Evolutionary conservation across 2,329 filamentous ascomycete genomes (phyloP), one percentile per base, ranked within the genome.

Genomic region (Beauveria medogensis): DNA sequence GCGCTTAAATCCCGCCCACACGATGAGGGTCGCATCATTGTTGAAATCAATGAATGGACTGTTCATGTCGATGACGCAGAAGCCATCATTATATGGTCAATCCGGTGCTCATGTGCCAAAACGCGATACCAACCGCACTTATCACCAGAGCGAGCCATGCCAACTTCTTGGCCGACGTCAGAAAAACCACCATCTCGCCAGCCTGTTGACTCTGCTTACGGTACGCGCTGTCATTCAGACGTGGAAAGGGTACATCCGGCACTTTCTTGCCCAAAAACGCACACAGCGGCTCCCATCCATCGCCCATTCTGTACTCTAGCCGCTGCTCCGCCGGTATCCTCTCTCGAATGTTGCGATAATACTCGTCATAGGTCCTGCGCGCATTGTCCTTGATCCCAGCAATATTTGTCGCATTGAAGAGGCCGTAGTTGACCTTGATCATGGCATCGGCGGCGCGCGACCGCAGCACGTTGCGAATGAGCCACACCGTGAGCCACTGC

Each of bases 261-360:
- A 71, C 59, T 0, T 69, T 26, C 63, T 71, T 73, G 0, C 68
- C 71, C 12, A 75, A 37, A 26, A 75, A 75, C 3, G 60, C 48
- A 16, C 73, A 75, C 9, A 75, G 51, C 1, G 74, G 70, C 26
- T 62, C 66, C 72, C 73, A 75, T 1, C 70, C 74, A 8, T 69
- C 65, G 1, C 60, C 57, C 4, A 72, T 53, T 12, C 66, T 63
- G 22, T 65, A 73, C 20, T 73, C 67, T 20, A 75, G 60, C 16
- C 74, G 63, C 37, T 60, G 63, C 0, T 67, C 66, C 0, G 26
- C 12, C 0, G 69, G 63, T 0, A 70, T 67, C 2, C 62, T 63
- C 0, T 65, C 65, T 9, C 67, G 62, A 1, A 74, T 61, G 16
- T 63, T 59, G 5, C 60, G 60, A 53, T 74, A 68, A 9, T 74